phyloP scores from a whole-genome alignment of 805 yeast genomes.

The Lachancea kluyveri region DNA sequence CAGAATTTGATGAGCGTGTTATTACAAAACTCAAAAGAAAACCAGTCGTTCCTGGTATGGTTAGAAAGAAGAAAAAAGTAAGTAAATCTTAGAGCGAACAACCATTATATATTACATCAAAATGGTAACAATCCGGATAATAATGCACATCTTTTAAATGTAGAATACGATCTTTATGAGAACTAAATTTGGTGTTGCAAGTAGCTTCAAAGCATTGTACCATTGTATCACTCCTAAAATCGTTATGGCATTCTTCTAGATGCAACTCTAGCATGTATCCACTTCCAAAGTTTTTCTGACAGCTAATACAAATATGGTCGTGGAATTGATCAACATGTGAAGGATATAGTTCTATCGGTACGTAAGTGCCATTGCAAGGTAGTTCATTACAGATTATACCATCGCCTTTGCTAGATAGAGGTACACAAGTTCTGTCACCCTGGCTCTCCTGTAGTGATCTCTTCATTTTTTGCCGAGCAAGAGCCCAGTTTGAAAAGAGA shows the following conservation, averaged over 20 bases:
- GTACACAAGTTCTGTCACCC: too few species aligned
- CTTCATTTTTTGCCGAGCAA: not conserved
- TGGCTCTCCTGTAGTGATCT: not conserved
- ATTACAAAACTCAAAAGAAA: conserved; percentile 51
- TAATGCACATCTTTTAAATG: conserved; percentile 48
- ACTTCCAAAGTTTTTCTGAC: conserved; percentile 40
- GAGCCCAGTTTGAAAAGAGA: too few species aligned
- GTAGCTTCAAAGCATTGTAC: conserved; percentile 38
- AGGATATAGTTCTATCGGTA: conserved; percentile 13
- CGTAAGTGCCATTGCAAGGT: conserved; percentile 12
- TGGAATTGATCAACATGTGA: conserved; percentile 14
- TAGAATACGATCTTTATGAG: conserved; percentile 36
- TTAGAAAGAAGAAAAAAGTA: conserved; percentile 30
- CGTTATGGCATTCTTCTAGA: conserved; percentile 47
- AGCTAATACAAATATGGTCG: conserved; percentile 31
- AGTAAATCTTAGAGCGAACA: conserved; percentile 12
- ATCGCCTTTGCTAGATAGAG: too few species aligned
- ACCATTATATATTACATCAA: conserved; percentile 16
- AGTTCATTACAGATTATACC: conserved; percentile 12
- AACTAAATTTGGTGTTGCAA: conserved; percentile 37
- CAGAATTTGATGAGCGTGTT: conserved; percentile 62
- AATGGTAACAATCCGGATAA: conserved; percentile 12
- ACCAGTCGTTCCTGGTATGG: conserved; percentile 46
- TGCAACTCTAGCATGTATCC: conserved; percentile 39
- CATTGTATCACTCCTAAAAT: conserved; percentile 34